phyloP scores from a whole-genome alignment of 345 rosid genomes.

The Triadica sebifera region DNA sequence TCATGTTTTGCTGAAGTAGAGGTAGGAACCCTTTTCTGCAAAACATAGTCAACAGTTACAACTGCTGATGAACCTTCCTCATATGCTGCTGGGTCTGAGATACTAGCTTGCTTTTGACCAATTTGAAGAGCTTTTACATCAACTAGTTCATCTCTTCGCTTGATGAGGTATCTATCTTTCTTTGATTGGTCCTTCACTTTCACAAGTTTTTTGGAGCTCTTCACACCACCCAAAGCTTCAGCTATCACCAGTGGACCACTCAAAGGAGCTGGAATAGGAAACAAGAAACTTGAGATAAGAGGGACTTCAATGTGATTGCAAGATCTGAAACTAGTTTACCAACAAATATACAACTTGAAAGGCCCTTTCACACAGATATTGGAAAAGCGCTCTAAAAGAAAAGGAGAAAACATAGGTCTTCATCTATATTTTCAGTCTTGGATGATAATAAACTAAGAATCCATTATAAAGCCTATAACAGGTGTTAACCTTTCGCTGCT shows the following conservation, averaged over 20 bases:
- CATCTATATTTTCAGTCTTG: neutral
- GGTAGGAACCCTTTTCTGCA: conserved; percentile 60
- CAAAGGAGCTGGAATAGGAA: conserved; percentile 70
- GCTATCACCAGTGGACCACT: conserved; percentile 95
- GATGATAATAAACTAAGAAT: neutral
- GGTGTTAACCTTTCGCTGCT: neutral
- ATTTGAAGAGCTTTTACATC: conserved; percentile 29
- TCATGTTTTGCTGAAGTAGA: conserved; percentile 38
- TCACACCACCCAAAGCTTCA: conserved; percentile 64
- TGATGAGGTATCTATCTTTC: conserved; percentile 76
- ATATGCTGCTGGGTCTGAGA: conserved; percentile 31
- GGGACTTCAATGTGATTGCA: conserved; percentile 16
- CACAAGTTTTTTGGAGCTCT: conserved; percentile 53
- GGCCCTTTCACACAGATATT: neutral
- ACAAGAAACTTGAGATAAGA: conserved; percentile 12
- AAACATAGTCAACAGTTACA: conserved; percentile 54
- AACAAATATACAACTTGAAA: neutral
- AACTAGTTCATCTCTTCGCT: conserved; percentile 67
- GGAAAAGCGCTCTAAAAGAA: neutral
- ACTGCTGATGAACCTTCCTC: conserved; percentile 42
- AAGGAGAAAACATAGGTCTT: neutral
- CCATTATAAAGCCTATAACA: neutral
- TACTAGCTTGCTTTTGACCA: conserved; percentile 43
- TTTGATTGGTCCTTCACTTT: conserved; percentile 78
- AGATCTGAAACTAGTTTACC: conserved; percentile 1